Conservation (phyloP, 148 eudicot species). For the Simmondsia chinensis region DNA sequence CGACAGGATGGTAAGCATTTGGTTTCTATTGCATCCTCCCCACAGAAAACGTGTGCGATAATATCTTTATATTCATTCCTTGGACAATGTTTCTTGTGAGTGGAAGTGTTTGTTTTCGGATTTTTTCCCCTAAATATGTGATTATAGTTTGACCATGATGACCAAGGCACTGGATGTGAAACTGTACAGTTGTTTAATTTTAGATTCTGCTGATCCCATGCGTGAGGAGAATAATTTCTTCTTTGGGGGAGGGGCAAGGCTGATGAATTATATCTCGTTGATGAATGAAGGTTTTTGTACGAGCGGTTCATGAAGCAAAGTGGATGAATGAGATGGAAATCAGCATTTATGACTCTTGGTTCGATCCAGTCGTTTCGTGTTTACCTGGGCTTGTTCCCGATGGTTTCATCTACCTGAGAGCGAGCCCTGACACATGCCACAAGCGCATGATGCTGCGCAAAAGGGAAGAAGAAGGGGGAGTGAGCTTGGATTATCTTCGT, state of each 20-base stretch:
- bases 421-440: conserved; percentile 95
- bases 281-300: conserved; percentile 72
- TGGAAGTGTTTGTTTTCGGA: not conserved
- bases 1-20: conserved; percentile 75
- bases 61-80: not conserved
- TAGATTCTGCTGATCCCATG: not conserved
- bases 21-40: not conserved
- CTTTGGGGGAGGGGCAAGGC: not conserved
- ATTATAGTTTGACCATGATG: not conserved
- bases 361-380: conserved; percentile 88
- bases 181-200: not conserved
- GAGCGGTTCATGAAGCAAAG: conserved; percentile 98
- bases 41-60: not conserved
- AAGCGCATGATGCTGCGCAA: conserved; percentile 86
- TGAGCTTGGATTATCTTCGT: conserved; percentile 70
- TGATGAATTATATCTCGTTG: conserved; percentile 11
- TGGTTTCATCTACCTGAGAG: conserved; percentile 93
- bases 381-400: conserved; percentile 94
- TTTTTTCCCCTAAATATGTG: not conserved
- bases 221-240: not conserved
- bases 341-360: conserved; percentile 94
- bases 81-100: not conserved
- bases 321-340: conserved; percentile 99
- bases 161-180: not conserved
- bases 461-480: conserved; percentile 89